These are phyloP conservation scores for Colletotrichum sublineola DNA, from an alignment of 2,329 filamentous ascomycete genomes.

Conservation along the genomic window DNA sequence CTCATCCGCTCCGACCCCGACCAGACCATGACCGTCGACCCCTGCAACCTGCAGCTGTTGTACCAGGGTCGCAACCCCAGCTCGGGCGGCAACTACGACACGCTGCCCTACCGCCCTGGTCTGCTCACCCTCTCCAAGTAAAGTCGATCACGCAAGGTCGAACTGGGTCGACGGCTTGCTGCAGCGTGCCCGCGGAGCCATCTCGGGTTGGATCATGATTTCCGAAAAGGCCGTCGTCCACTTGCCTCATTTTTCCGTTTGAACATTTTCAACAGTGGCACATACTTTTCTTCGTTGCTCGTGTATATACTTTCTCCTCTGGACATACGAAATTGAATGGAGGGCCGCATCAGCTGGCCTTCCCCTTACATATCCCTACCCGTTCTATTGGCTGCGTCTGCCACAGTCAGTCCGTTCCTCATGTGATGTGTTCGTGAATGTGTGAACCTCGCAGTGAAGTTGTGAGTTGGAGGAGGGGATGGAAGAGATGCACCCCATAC, in stretches of 20 bases:
- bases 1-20: slow-evolving; percentile 68
- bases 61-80: slow-evolving; percentile 70
- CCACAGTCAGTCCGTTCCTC: not conserved
- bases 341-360: slow-evolving; percentile 36
- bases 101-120: slow-evolving; percentile 67
- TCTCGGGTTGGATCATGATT: not conserved
- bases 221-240: not conserved
- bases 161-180: not conserved
- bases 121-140: slow-evolving; percentile 58
- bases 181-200: not conserved
- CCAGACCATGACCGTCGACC: slow-evolving; percentile 73
- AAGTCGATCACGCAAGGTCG: too few relatives aligned
- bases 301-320: not conserved
- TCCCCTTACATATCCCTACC: not conserved
- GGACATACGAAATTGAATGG: not conserved
- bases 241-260: not conserved
- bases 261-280: slow-evolving; percentile 35
- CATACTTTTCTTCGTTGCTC: not conserved
- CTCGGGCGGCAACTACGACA: slow-evolving; percentile 61
- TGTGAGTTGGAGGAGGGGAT: not conserved
- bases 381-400: not conserved
- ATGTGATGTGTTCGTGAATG: not conserved
- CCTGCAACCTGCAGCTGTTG: slow-evolving; percentile 74
- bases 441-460: not conserved
- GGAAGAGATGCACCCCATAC: not conserved